Conservation (phyloP, 2,329 filamentous ascomycete species). For the Leptographium galeiforme region DNA sequence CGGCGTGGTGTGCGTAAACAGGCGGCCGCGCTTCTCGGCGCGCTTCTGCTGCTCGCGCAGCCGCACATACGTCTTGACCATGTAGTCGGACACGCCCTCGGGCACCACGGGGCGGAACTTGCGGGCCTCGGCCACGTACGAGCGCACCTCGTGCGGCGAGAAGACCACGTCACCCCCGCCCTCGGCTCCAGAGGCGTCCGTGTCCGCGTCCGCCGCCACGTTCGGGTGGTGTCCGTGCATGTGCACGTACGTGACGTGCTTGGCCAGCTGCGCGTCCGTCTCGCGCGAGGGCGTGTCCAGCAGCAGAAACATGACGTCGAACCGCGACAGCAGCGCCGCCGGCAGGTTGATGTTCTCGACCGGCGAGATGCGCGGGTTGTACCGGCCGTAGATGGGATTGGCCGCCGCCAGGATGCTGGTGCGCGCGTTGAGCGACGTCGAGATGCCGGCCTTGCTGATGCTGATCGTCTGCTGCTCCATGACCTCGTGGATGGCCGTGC, state of each 20-base stretch:
- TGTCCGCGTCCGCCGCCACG: no score
- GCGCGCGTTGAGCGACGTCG: conserved; percentile 77
- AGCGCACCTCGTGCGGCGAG: conserved; percentile 81
- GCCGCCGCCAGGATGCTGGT: conserved; percentile 93
- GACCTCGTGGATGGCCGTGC: conserved; percentile 74
- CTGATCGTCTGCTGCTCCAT: conserved; percentile 84
- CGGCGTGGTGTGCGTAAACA: conserved; percentile 87
- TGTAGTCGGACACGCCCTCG: conserved; percentile 79
- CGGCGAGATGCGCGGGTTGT: conserved; percentile 92
- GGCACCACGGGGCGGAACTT: conserved; percentile 81
- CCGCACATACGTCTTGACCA: conserved; percentile 91
- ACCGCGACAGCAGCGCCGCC: conserved; percentile 91
- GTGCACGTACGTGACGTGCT: conserved; percentile 92
- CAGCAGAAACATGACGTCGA: conserved; percentile 92
- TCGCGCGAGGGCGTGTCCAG: conserved; percentile 88
- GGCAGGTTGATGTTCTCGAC: conserved; percentile 99
- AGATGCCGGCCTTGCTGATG: conserved; percentile 63
- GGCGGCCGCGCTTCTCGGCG: conserved; percentile 80
- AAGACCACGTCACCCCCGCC: conserved; percentile 59
- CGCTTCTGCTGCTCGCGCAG: conserved; percentile 85
- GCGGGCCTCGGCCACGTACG: conserved; percentile 87
- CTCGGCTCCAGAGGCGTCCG: no score
- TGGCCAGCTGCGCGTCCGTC: conserved; percentile 80
- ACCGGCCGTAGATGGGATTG: conserved; percentile 93
- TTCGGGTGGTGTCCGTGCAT: conserved; percentile 94